Percentiles rank a stretch among this genome's conserved stretches.
Evolutionary conservation across 202 grass and related monocot genomes (phyloP).

Genomic region (Bolboschoenoplectus hybrid): DNA sequence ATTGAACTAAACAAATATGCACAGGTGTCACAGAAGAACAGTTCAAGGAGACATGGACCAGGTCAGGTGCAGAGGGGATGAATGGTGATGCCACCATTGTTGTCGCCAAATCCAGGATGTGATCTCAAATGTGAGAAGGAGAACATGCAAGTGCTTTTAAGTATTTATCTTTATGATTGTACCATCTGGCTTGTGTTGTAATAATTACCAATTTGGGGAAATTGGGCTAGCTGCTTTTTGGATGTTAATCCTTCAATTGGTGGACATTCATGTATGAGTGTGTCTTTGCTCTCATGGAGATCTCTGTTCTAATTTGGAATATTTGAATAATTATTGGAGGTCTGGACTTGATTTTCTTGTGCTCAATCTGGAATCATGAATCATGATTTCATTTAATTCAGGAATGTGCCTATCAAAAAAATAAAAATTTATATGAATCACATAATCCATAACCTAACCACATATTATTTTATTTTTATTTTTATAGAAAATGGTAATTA

Average conservation of each 20-base stretch:
- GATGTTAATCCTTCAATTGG: constrained; percentile 38
- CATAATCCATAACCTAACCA: background rate
- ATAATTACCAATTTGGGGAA: constrained; percentile 40
- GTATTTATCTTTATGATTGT: background rate
- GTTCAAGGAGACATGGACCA: constrained; percentile 67
- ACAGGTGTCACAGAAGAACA: constrained; percentile 89
- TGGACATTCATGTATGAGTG: constrained; percentile 20
- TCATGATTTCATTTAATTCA: background rate
- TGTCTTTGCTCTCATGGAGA: constrained; percentile 3
- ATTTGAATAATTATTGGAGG: constrained; percentile 20
- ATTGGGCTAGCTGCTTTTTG: constrained; percentile 43
- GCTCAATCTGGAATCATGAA: background rate
- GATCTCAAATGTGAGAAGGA: constrained; percentile 16
- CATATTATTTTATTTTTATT: background rate
- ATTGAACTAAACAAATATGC: constrained; percentile 6
- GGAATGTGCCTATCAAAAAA: background rate
- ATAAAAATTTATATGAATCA: background rate
- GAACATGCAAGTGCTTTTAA: constrained; percentile 6
- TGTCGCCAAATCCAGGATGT: constrained; percentile 78
- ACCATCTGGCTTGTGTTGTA: constrained; percentile 23
- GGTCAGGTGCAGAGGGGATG: constrained; percentile 39
- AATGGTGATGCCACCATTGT: constrained; percentile 22
- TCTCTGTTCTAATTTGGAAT: constrained; percentile 24
- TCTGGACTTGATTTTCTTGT: background rate
- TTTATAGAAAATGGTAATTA: background rate